Percentiles rank a stretch among this genome's conserved stretches.
Conservation (phyloP, 78 protist genomes). For the Polysphondylium violaceum region DNA sequence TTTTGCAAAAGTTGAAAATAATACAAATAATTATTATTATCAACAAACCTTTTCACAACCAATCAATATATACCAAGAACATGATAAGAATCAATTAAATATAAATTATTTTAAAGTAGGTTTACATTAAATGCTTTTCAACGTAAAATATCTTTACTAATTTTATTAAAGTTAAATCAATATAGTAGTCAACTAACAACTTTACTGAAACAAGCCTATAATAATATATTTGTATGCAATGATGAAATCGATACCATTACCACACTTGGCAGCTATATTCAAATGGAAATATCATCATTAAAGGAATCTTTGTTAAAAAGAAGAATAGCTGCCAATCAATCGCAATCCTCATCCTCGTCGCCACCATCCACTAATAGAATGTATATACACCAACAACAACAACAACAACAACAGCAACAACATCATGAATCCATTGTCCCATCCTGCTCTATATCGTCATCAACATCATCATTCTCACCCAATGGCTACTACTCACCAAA, state of each 20-base stretch:
- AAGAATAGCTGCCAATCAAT: background rate
- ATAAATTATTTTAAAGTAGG: slow-evolving; percentile 44
- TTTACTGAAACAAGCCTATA: slow-evolving; percentile 20
- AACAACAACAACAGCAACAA: slow-evolving; percentile 9
- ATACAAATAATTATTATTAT: too few relatives aligned
- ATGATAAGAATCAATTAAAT: slow-evolving; percentile 9
- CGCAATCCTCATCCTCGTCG: too few relatives aligned
- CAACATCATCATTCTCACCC: too few relatives aligned
- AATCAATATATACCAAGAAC: slow-evolving; percentile 28
- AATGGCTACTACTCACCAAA: slow-evolving; percentile 5
- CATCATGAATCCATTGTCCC: too few relatives aligned
- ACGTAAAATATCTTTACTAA: background rate
- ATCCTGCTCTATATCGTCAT: too few relatives aligned
- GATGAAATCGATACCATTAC: slow-evolving; percentile 7
- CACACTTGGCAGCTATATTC: background rate
- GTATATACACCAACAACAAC: too few relatives aligned
- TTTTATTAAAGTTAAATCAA: slow-evolving; percentile 28
- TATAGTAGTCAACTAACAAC: slow-evolving; percentile 10
- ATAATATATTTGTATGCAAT: slow-evolving; percentile 6
- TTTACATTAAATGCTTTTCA: background rate
- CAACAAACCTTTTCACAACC: too few relatives aligned
- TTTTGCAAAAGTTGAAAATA: background rate
- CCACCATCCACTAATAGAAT: too few relatives aligned
- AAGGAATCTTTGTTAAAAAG: background rate
- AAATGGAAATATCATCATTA: slow-evolving; percentile 9